Conservation (phyloP, 2,329 filamentous ascomycete genomes). For the Ilyonectria mors-panacis region DNA sequence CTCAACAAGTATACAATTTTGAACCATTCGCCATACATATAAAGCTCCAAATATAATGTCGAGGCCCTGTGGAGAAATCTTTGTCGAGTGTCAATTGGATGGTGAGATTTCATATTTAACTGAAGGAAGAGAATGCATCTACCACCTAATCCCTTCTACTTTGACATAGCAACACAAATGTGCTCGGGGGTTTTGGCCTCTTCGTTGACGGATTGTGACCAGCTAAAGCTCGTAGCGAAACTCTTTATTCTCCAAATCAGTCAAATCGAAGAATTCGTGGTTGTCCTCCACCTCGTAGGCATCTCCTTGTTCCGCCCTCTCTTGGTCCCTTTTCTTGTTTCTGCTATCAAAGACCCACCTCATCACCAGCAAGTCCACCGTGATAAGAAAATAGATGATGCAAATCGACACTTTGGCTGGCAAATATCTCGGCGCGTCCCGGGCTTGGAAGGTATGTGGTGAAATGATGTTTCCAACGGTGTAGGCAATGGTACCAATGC, state of each 20-base stretch:
- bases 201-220: too few relatives aligned
- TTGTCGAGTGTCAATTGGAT: too few relatives aligned
- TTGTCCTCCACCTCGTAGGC: constrained; percentile 30
- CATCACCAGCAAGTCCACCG: constrained; percentile 37
- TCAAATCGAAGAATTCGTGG: constrained; percentile 41
- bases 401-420: constrained; percentile 41
- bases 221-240: constrained; percentile 34
- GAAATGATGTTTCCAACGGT: constrained; percentile 43
- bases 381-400: constrained; percentile 41
- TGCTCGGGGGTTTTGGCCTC: too few relatives aligned
- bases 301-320: constrained; percentile 21
- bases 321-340: constrained; percentile 32
- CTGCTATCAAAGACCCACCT: constrained; percentile 35
- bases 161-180: background rate
- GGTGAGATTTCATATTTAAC: too few relatives aligned
- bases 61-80: too few relatives aligned
- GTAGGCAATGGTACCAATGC: constrained; percentile 41
- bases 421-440: constrained; percentile 37
- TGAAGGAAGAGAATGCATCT: background rate
- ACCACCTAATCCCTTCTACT: too few relatives aligned
- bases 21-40: too few relatives aligned
- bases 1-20: too few relatives aligned
- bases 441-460: constrained; percentile 40
- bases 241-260: constrained; percentile 37
- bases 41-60: too few relatives aligned